phyloP scores from a whole-genome alignment of 2,329 filamentous ascomycete species.

The Elsinoe perseae region DNA sequence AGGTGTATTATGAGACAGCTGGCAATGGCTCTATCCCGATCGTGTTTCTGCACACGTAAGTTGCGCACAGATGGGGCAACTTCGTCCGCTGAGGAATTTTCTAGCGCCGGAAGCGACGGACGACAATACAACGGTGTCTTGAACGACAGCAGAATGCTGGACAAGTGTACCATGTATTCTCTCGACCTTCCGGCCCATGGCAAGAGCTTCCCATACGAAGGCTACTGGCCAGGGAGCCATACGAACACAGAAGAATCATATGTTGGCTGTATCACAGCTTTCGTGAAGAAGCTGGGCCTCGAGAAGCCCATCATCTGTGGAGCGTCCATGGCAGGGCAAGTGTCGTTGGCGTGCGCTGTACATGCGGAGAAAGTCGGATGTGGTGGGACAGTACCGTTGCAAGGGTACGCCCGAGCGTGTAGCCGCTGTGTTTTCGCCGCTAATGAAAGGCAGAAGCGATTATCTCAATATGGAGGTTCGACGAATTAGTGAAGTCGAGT shows the following conservation, averaged over 20 bases:
- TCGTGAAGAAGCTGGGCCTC: constrained; percentile 38
- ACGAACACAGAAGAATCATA: constrained; percentile 40
- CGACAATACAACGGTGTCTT: constrained; percentile 47
- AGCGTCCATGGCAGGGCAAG: constrained; percentile 45
- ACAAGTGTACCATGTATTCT: constrained; percentile 43
- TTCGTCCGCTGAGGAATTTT: neutral
- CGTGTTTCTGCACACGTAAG: constrained; percentile 28
- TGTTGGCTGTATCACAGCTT: constrained; percentile 38
- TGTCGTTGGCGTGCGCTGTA: constrained; percentile 42
- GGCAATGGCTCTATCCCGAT: constrained; percentile 42
- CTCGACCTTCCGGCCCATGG: constrained; percentile 46
- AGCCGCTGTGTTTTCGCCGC: neutral
- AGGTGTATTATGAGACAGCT: constrained; percentile 44
- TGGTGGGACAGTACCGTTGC: constrained; percentile 40
- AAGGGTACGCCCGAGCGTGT: constrained; percentile 28
- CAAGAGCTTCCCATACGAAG: constrained; percentile 39
- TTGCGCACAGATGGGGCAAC: too few species aligned
- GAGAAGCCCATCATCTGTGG: constrained; percentile 44
- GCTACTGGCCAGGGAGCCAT: constrained; percentile 38
- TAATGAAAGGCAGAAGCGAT: constrained; percentile 21
- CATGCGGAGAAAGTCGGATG: constrained; percentile 41
- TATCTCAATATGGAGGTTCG: constrained; percentile 34
- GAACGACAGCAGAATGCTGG: constrained; percentile 41
- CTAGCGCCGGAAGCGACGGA: constrained; percentile 35
- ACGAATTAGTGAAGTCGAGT: neutral